Evolutionary conservation across 1,284 basidiomycete species (phyloP).

Genomic region (Tetrapyrgos nigripes): DNA sequence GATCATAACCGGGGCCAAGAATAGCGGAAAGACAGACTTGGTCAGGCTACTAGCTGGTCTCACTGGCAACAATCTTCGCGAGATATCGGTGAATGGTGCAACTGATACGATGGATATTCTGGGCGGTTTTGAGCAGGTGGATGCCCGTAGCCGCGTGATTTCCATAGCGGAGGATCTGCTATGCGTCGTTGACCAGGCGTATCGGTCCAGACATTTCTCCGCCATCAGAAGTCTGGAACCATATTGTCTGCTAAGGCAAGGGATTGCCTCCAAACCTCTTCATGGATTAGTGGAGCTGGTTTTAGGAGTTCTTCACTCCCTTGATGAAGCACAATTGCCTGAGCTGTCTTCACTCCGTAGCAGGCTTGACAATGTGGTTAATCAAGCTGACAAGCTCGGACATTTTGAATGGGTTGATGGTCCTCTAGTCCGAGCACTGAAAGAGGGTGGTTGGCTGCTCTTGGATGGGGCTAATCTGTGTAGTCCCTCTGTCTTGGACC

Average conservation of each 20-base stretch:
- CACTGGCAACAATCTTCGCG: constrained; percentile 73
- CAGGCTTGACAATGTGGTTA: constrained; percentile 23
- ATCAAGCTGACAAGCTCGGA: constrained; percentile 44
- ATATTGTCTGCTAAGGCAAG: background rate
- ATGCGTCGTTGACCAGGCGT: constrained; percentile 44
- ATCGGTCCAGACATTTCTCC: constrained; percentile 45
- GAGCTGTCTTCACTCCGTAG: background rate
- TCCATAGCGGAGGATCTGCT: constrained; percentile 49
- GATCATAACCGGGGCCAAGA: constrained; percentile 82
- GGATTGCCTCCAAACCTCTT: background rate
- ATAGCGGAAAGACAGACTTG: constrained; percentile 84
- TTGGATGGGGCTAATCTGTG: constrained; percentile 96
- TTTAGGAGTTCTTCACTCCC: background rate
- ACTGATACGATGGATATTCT: constrained; percentile 96
- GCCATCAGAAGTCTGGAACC: constrained; percentile 25
- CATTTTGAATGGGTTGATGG: constrained; percentile 97
- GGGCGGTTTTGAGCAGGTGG: constrained; percentile 95
- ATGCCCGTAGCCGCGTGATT: constrained; percentile 48
- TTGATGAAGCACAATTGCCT: background rate
- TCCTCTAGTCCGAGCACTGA: constrained; percentile 89
- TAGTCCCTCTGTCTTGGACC: constrained; percentile 94
- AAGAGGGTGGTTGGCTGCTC: constrained; percentile 88
- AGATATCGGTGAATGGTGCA: constrained; percentile 85
- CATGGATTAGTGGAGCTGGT: background rate
- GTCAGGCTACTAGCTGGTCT: constrained; percentile 77